phyloP scores from a whole-genome alignment of 139 green algal genomes.

The Auxenochlorella pyrenoidosa region DNA sequence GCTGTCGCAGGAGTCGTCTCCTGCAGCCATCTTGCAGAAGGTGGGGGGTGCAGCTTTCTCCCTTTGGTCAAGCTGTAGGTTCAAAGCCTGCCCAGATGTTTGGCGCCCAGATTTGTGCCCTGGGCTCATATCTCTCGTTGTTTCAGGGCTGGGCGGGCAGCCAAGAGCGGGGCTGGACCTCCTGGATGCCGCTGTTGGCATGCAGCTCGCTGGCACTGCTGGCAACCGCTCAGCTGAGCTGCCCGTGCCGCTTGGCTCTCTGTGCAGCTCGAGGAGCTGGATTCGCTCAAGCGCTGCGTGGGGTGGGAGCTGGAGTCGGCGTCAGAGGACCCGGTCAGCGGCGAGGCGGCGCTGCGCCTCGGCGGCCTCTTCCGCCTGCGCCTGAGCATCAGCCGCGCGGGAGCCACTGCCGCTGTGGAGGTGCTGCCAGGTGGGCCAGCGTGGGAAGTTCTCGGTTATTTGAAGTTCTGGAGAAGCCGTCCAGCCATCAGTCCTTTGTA shows the following conservation, averaged over 20 bases:
- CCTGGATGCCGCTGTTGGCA: neutral
- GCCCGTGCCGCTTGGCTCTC: neutral
- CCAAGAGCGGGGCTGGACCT: too few relatives aligned
- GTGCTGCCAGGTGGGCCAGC: neutral
- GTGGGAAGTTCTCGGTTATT: too few relatives aligned
- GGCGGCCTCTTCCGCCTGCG: constrained; percentile 37
- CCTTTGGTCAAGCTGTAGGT: neutral
- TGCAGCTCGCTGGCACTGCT: too few relatives aligned
- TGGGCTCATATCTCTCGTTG: too few relatives aligned
- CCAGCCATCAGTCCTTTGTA: neutral
- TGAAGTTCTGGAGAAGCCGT: neutral
- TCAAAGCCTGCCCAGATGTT: too few relatives aligned
- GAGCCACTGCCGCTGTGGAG: neutral
- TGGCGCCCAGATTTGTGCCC: too few relatives aligned
- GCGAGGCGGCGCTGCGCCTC: constrained; percentile 30
- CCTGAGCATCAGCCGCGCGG: constrained; percentile 8
- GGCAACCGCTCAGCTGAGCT: too few relatives aligned
- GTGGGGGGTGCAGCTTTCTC: neutral
- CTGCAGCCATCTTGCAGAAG: constrained; percentile 24
- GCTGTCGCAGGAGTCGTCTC: neutral
- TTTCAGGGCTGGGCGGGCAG: too few relatives aligned
- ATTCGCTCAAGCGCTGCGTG: constrained; percentile 21
- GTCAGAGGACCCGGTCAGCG: neutral
- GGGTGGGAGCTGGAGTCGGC: constrained; percentile 42
- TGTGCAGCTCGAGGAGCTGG: constrained; percentile 33